These are phyloP conservation scores for Vigna angularis DNA, from an alignment of 306 rosid species.

Conservation along the genomic window DNA sequence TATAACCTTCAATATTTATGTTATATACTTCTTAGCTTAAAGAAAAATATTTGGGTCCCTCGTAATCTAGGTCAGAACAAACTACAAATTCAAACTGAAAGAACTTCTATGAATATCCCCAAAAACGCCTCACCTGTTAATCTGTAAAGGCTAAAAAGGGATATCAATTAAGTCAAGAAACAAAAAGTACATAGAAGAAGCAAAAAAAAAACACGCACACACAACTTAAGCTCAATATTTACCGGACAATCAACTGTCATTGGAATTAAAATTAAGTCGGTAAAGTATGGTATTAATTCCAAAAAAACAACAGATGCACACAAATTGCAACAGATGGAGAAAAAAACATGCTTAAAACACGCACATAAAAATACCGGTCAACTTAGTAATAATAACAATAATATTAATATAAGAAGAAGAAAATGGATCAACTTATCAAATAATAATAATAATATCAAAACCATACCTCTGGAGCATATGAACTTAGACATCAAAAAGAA, in stretches of 20 bases:
- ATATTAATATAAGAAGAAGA: background rate
- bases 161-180: background rate
- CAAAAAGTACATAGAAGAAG: background rate
- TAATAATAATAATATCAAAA: background rate
- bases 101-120: background rate
- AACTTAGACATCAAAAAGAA: background rate
- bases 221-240: background rate
- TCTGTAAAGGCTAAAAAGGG: background rate
- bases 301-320: constrained; percentile 1
- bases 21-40: background rate
- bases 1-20: no score
- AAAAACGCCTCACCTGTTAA: background rate
- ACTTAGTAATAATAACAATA: background rate
- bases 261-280: constrained; percentile 1
- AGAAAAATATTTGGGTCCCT: background rate
- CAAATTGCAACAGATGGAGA: background rate
- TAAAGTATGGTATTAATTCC: background rate
- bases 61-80: background rate
- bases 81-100: constrained; percentile 5
- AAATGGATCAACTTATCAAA: no score
- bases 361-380: background rate
- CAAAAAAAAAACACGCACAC: no score
- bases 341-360: background rate
- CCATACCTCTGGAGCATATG: background rate
- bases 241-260: background rate